Evolutionary conservation across 345 rosid species (phyloP).

Genomic region (Hevea brasiliensis): DNA sequence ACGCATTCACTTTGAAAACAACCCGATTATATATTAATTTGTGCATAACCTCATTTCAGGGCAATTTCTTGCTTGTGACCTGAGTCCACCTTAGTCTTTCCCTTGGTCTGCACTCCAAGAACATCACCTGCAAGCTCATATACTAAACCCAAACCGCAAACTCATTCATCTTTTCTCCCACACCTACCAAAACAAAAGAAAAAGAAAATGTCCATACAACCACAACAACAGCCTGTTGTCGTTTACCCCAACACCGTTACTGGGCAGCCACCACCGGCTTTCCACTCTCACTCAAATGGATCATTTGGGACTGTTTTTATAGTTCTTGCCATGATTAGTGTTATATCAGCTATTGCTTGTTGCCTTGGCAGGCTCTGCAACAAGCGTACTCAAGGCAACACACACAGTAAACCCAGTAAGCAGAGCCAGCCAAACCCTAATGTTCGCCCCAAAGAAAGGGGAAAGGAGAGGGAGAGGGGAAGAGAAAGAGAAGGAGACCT

Average conservation of each 20-base stretch:
- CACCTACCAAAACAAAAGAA: neutral
- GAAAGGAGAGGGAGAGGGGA: conserved; percentile 1
- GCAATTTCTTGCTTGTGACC: conserved; percentile 42
- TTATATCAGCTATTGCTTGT: conserved; percentile 56
- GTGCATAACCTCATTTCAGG: conserved; percentile 18
- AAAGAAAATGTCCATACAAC: conserved; percentile 24
- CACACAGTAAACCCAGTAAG: neutral
- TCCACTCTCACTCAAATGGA: conserved; percentile 51
- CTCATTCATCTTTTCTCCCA: conserved; percentile 2
- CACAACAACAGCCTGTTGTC: conserved; percentile 44
- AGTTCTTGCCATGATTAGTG: conserved; percentile 54
- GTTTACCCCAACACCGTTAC: conserved; percentile 56
- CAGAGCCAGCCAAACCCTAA: conserved; percentile 13
- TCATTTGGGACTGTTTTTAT: conserved; percentile 71
- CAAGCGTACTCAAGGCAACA: conserved; percentile 19
- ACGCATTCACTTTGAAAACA: neutral
- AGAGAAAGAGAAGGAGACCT: conserved; percentile 31
- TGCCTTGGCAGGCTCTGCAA: conserved; percentile 58
- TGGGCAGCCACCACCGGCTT: conserved; percentile 34
- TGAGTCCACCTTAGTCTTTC: conserved; percentile 21
- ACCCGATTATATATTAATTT: neutral
- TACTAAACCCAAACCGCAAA: neutral
- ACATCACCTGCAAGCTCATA: conserved; percentile 19
- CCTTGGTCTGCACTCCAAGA: conserved; percentile 45
- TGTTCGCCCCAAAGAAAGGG: conserved; percentile 11